These are phyloP conservation scores for Sequoia sempervirens DNA, from an alignment of 75 land plant genomes.

Conservation along the genomic window DNA sequence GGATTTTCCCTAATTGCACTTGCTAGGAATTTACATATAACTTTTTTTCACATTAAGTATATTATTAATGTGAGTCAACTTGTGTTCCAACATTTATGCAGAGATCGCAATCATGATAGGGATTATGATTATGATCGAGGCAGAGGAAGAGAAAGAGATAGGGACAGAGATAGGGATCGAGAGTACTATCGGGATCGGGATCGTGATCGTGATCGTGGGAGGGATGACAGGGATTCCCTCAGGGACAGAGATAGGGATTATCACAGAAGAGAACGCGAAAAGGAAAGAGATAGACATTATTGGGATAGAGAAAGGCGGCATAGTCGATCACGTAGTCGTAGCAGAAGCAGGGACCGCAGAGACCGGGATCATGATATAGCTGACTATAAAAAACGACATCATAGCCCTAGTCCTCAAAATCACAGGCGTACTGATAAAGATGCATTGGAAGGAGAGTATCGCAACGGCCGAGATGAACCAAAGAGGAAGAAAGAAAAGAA, in stretches of 20 bases:
- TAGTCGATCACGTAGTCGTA: constrained; percentile 65
- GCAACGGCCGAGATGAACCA: constrained; percentile 40
- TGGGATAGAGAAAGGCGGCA: constrained; percentile 46
- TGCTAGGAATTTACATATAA: not conserved
- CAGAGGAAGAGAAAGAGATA: constrained; percentile 31
- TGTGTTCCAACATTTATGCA: not conserved
- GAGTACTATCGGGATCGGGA: constrained; percentile 30
- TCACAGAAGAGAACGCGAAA: constrained; percentile 40
- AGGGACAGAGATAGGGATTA: constrained; percentile 48
- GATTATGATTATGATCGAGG: constrained; percentile 43
- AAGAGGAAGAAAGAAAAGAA: constrained; percentile 58
- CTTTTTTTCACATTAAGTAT: not conserved
- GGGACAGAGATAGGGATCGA: constrained; percentile 41
- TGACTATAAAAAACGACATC: constrained; percentile 67
- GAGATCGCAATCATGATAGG: constrained; percentile 40
- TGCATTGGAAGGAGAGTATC: constrained; percentile 50
- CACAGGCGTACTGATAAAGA: constrained; percentile 34
- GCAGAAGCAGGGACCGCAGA: constrained; percentile 62
- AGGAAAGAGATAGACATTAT: constrained; percentile 33
- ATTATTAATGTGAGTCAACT: not conserved
- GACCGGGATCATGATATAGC: constrained; percentile 48
- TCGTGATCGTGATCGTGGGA: constrained; percentile 27
- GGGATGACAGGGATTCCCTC: constrained; percentile 24
- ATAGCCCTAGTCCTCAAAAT: constrained; percentile 47
- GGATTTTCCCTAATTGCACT: not conserved